These are phyloP conservation scores for Pythium catenulatum DNA, from an alignment of 352 stramenopile genomes.

Conservation along the genomic window DNA sequence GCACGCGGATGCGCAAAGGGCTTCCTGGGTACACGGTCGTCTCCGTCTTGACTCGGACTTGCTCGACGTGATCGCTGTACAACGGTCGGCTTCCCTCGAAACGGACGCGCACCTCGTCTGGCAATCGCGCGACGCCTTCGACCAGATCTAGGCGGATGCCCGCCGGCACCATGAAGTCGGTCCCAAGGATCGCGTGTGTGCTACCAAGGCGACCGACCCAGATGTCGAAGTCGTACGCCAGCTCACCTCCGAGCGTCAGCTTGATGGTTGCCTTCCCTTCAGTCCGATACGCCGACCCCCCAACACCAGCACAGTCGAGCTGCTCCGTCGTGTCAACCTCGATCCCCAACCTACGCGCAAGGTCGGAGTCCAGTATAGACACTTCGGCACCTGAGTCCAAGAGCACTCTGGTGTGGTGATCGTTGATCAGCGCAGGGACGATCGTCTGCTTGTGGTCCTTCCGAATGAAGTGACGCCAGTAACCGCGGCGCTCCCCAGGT, in stretches of 20 bases:
- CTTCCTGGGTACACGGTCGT: background rate
- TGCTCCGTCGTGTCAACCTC: background rate
- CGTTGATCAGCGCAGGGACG: constrained; percentile 28
- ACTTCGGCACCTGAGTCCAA: constrained; percentile 53
- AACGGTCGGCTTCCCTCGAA: constrained; percentile 14
- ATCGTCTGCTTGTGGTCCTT: constrained; percentile 62
- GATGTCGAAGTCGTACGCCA: constrained; percentile 32
- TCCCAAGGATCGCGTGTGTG: constrained; percentile 24
- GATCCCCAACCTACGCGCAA: constrained; percentile 37
- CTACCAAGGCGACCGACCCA: constrained; percentile 18
- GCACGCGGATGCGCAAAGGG: background rate
- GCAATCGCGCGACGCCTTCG: constrained; percentile 16
- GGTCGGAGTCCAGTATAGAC: constrained; percentile 36
- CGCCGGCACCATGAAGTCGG: constrained; percentile 40
- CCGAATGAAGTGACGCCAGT: constrained; percentile 43
- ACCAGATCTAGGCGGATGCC: constrained; percentile 41
- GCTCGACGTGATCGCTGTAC: constrained; percentile 21
- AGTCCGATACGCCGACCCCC: background rate
- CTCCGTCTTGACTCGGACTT: constrained; percentile 10
- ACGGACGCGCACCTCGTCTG: constrained; percentile 12
- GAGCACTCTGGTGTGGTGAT: constrained; percentile 32
- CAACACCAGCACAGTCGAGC: constrained; percentile 7
- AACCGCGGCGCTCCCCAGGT: constrained; percentile 46
- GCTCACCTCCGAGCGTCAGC: constrained; percentile 16
- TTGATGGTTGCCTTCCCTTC: constrained; percentile 26